A percentile compares a stretch with the other conserved stretches of the same genome.
phyloP scores from a whole-genome alignment of 352 stramenopile genomes.

The Phytophthora citrophthora region DNA sequence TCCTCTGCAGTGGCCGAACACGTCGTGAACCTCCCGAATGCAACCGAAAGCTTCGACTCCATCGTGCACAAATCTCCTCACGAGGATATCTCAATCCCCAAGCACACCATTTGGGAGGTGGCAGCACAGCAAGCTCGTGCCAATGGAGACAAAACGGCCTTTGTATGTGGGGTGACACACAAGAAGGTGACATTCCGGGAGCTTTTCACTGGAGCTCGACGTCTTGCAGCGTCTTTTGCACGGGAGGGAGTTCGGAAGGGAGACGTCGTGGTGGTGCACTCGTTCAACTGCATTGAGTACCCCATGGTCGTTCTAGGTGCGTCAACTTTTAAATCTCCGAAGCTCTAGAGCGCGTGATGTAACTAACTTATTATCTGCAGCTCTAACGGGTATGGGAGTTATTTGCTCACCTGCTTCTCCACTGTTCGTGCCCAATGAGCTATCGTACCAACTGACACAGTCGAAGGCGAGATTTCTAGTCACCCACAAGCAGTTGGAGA shows the following conservation, averaged over 20 bases:
- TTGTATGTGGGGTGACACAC: slow-evolving; percentile 55
- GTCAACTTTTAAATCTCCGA: neutral
- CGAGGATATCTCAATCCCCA: slow-evolving; percentile 36
- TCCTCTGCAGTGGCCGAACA: slow-evolving; percentile 24
- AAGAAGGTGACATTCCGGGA: slow-evolving; percentile 48
- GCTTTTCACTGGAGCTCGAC: slow-evolving; percentile 35
- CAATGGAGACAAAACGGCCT: slow-evolving; percentile 40
- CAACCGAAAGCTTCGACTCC: slow-evolving; percentile 13
- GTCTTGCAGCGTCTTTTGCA: slow-evolving; percentile 43
- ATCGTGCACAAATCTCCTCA: slow-evolving; percentile 60
- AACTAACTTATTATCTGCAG: slow-evolving; percentile 20
- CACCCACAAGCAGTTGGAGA: slow-evolving; percentile 45
- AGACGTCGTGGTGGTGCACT: slow-evolving; percentile 60
- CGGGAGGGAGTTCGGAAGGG: slow-evolving; percentile 50
- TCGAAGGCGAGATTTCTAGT: slow-evolving; percentile 52
- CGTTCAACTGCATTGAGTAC: slow-evolving; percentile 70
- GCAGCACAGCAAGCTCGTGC: slow-evolving; percentile 41
- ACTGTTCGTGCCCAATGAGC: slow-evolving; percentile 44
- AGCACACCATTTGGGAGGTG: slow-evolving; percentile 54
- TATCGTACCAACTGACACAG: slow-evolving; percentile 44
- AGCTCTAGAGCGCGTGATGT: neutral
- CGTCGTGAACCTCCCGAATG: slow-evolving; percentile 16
- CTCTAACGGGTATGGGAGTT: slow-evolving; percentile 47
- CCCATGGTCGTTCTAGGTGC: slow-evolving; percentile 61
- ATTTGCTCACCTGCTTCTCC: slow-evolving; percentile 58